Base-by-base conservation (phyloP, 169 alveolate species). In the Babesia gibsoni region DNA sequence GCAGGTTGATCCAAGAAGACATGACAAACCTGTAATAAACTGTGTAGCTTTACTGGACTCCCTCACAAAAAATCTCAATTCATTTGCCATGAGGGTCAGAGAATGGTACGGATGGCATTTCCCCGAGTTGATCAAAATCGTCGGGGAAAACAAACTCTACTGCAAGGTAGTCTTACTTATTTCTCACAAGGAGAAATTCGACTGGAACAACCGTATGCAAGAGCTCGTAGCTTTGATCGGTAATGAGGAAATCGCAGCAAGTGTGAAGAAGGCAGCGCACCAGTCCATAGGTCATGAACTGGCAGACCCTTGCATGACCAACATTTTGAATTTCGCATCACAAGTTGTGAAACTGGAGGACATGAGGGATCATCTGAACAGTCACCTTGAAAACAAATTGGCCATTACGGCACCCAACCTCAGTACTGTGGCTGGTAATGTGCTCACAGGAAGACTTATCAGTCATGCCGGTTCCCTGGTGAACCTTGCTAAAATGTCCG, bases 81-180 rank as follows among this genome's bases (percentile, higher is more conserved):
- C 96, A 16, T 96, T 95, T 73, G 91, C 96, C 63, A 97, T 97
- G 99, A 90, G 99, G 80, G 94, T 95, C 14, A 92, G 95, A 73
- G 99, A 97, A 75, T 97, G 99, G 99, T 98, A 95, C 82, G 97
- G 99, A 36, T 98, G 99, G 99, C 99, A 98, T 88, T 98, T 98
- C 94, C 99, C 99, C 10, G 99, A 98, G 87, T 94, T 98, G 43
- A 89, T 90, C 20, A 96, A 94, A 82, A 96, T 98, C 50, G 96
- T 98, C 52, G 90, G 95, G 0, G 99, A 98, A 85, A 97, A 95
- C 82, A 80, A 90, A 30, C 87, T 91, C 67, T 98, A 91, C 89
- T 93, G 98, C 35, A 91, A 95, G 78, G 79, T 89, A 22, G 98
- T 95, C 3, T 74, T 82, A 20, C 73, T 93, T 52, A 89, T 96